These are phyloP conservation scores for Hawksworthiomyces lignivorus DNA, from an alignment of 2,329 filamentous ascomycete genomes.

Conservation along the genomic window DNA sequence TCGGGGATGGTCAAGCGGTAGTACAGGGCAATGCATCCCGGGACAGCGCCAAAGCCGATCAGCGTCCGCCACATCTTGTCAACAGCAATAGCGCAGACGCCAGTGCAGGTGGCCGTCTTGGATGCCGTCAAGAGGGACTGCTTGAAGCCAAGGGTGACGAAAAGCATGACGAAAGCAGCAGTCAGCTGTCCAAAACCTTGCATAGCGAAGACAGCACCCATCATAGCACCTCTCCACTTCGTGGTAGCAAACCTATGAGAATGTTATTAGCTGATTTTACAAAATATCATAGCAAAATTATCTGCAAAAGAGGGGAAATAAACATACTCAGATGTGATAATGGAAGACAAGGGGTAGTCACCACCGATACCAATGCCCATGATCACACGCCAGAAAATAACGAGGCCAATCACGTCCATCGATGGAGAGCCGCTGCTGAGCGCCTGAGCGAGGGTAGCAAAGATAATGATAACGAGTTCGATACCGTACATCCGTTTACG, in stretches of 20 bases:
- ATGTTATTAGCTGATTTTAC: not conserved
- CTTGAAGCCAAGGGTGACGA: conserved; percentile 66
- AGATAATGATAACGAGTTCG: conserved; percentile 73
- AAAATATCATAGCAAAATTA: not conserved
- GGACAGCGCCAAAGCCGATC: conserved; percentile 74
- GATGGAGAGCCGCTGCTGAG: conserved; percentile 56
- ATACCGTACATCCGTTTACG: conserved; percentile 61
- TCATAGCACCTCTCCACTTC: conserved; percentile 80
- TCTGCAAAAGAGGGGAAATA: not conserved
- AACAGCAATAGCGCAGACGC: conserved; percentile 58
- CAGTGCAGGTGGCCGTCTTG: conserved; percentile 49
- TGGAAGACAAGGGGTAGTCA: conserved; percentile 74
- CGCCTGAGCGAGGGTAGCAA: conserved; percentile 66
- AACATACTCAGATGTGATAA: conserved; percentile 66
- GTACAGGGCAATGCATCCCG: conserved; percentile 74
- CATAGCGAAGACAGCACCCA: conserved; percentile 81
- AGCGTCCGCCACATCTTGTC: conserved; percentile 85
- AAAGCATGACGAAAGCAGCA: conserved; percentile 68
- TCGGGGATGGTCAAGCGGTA: conserved; percentile 75
- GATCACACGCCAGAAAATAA: conserved; percentile 76
- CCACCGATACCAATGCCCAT: conserved; percentile 68
- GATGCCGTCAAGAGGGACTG: conserved; percentile 47
- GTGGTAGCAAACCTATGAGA: conserved; percentile 60
- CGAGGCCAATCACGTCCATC: conserved; percentile 55
- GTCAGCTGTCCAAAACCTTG: conserved; percentile 75